Evolutionary conservation across 108 stramenopile species (phyloP), one percentile per base, ranked within the genome.

Genomic region (Epithemia pelagica): DNA sequence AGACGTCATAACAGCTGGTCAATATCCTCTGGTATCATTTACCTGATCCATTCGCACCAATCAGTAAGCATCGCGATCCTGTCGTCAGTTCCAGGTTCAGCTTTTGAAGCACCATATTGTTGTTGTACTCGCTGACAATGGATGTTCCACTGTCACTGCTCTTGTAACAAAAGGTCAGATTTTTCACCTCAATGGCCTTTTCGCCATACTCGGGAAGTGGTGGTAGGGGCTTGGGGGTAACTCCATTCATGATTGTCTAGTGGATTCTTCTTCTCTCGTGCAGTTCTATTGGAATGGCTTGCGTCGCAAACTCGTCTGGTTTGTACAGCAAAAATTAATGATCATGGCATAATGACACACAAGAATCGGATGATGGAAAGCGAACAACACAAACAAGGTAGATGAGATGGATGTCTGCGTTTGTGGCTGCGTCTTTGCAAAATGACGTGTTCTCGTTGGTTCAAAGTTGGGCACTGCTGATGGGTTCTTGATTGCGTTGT

Each of bases 21-120:
- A n/a, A n/a, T n/a, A n/a, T n/a, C n/a, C n/a, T n/a, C n/a, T n/a
- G 15, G 37, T 46, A 46, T 15, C 10, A 27, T 5, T 32, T n/a
- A 10, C 52, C 69, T 19, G 59, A 70, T 25, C 96, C 96, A 59
- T 96, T 96, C 73, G 88, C 86, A 22, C 96, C 96, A 33, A 95
- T 82, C 55, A 96, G 78, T 15, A 96, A 74, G 68, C 89, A 92
- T 20, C 94, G 76, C 8, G 86, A 82, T 28, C 94, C 94, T 0
- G 70, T 81, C 23, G 78, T 73, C 8, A 96, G 69, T 23, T 70
- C 68, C 19, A 95, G 61, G 75, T 79, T 82, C 23, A 95, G 67
- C 57, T 83, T 73, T 0, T 80, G 22, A 2, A 96, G 71, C 22
- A 87, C 79, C 1, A 46, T 54, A 8, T 69, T 64, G 24, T 73